Percentiles rank a stretch among this genome's conserved stretches.
phyloP scores from a whole-genome alignment of 2,329 filamentous ascomycete species.

The Aspergillus bombycis region DNA sequence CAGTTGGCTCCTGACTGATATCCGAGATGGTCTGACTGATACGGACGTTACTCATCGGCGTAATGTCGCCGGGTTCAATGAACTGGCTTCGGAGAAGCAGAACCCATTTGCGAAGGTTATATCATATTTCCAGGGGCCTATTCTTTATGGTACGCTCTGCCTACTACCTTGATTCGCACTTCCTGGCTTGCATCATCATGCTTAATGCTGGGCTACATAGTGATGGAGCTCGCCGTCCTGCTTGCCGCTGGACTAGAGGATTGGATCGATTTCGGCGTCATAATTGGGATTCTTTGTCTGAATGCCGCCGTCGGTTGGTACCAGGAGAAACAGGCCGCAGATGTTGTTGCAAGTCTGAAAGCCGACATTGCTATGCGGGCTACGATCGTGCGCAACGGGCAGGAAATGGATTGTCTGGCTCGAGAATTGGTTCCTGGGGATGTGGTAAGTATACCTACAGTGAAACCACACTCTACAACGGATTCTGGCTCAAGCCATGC shows the following conservation, averaged over 20 bases:
- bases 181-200: neutral
- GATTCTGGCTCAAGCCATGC: neutral
- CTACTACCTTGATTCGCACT: neutral
- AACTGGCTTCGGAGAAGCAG: constrained; percentile 74
- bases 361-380: constrained; percentile 78
- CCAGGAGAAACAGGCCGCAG: constrained; percentile 78
- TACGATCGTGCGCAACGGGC: constrained; percentile 67
- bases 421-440: constrained; percentile 77
- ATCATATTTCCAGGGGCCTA: constrained; percentile 73
- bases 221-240: constrained; percentile 76
- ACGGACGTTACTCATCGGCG: constrained; percentile 64
- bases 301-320: constrained; percentile 80
- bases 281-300: constrained; percentile 73
- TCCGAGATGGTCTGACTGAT: constrained; percentile 64
- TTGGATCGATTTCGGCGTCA: constrained; percentile 79
- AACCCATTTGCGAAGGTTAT: constrained; percentile 75
- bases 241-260: constrained; percentile 73
- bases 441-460: constrained; percentile 58
- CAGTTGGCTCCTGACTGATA: constrained; percentile 71
- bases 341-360: constrained; percentile 75
- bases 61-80: constrained; percentile 70
- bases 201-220: constrained; percentile 18
- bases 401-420: constrained; percentile 67
- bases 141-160: constrained; percentile 68
- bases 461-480: neutral